Evolutionary conservation across 1,139 yeast genomes (phyloP), one percentile per base, ranked within the genome.

Genomic region (Petasospora rhodanensis): DNA sequence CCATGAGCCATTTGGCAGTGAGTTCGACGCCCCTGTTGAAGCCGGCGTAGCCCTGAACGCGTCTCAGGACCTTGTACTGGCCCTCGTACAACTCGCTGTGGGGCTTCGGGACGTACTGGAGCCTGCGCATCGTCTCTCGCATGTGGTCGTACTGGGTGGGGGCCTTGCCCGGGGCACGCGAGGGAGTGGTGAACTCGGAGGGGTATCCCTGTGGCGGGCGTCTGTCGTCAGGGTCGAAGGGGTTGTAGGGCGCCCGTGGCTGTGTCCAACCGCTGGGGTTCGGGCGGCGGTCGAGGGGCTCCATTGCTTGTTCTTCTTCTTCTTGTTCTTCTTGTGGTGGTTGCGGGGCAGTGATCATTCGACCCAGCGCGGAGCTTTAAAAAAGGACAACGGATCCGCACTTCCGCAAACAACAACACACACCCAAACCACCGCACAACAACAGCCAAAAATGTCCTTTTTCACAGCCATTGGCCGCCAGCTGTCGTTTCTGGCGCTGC

Each of bases 151-250:
- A 81, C 54, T 80, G 86, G 2, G 82, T 69, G 2, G 39, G 32
- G 4, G 86, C 79, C 49, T 72, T 78, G 44, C 70, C 69, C 4
- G 91, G 89, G 13, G 78, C 58, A n/a, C 75, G 63, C 2, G 79
- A 66, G 0, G 84, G 82, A 5, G 74, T 56, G 40, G 68, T 63
- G 55, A 66, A 83, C 55, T 84, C 95, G 10, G 89, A 79, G 1
- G 95, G 95, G 45, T 84, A 84, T 2, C 95, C 94, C 52, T 76
- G 78, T 0, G 94, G 73, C 0, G 95, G 95, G 32, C 95, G 65
- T 23, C 64, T 56, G 54, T 84, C 95, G 0, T 73, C 60, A 0
- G 91, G 83, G 53, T 84, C 95, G 52, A 79, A 84, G 3, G 95
- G 95, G 47, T 84, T 84, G 54, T 83, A 85, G 1, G 51, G 51